Percentiles rank a stretch among this genome's conserved stretches.
These are phyloP conservation scores for Dictyostelium firmibasis DNA, from an alignment of 78 protist genomes.

Conservation along the genomic window DNA sequence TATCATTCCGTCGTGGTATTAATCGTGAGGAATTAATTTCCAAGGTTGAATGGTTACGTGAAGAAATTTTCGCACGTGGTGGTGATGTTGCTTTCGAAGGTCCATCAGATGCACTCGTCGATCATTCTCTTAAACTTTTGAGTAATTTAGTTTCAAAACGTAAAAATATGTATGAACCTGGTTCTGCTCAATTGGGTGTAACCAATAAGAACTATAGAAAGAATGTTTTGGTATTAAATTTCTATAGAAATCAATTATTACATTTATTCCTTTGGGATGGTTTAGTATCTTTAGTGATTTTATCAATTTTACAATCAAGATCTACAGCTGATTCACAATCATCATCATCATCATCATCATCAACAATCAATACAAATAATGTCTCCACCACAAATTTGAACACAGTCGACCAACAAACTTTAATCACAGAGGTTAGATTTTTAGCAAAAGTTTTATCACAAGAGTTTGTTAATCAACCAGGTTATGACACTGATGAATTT, in stretches of 20 bases:
- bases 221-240: conserved; percentile 42
- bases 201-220: conserved; percentile 52
- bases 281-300: conserved; percentile 45
- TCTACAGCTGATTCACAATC: not conserved
- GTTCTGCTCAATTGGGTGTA: conserved; percentile 42
- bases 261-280: conserved; percentile 83
- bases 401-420: conserved; percentile 9
- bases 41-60: conserved; percentile 78
- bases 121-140: conserved; percentile 51
- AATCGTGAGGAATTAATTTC: conserved; percentile 67
- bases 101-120: conserved; percentile 68
- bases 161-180: conserved; percentile 79
- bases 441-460: conserved; percentile 53
- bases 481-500: conserved; percentile 40
- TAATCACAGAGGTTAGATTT: conserved; percentile 61
- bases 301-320: conserved; percentile 8
- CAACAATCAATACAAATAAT: conserved; percentile 11
- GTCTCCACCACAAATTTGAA: not conserved
- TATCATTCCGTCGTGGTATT: conserved; percentile 83
- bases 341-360: not conserved
- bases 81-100: conserved; percentile 82
- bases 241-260: conserved; percentile 76
- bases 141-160: conserved; percentile 56
- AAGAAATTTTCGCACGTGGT: conserved; percentile 75
- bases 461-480: conserved; percentile 78